Evolutionary conservation across 805 yeast species (phyloP).

Genomic region (Hemisphaericaspora nanyangensis): DNA sequence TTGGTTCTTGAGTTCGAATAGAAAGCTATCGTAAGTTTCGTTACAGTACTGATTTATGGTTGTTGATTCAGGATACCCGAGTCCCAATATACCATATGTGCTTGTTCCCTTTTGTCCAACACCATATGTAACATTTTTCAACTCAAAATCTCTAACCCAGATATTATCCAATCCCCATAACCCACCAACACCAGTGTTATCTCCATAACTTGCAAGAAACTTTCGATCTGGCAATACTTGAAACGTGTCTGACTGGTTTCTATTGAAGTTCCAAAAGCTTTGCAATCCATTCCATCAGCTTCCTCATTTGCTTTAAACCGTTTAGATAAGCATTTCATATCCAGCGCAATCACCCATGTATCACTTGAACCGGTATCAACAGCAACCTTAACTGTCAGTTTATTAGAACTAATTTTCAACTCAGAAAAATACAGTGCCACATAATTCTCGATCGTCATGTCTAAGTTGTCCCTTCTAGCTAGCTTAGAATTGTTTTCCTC

Average conservation of each 20-base stretch:
- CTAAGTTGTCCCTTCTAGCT: no score
- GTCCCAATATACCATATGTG: background rate
- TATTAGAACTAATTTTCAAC: conserved; percentile 25
- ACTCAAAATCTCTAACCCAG: background rate
- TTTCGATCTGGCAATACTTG: no score
- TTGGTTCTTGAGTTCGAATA: conserved; percentile 25
- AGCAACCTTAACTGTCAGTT: conserved; percentile 24
- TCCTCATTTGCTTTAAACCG: no score
- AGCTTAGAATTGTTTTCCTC: no score
- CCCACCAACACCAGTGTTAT: background rate
- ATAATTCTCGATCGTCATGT: no score
- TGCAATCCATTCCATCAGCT: no score
- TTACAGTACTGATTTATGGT: no score
- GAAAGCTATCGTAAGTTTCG: conserved; percentile 35
- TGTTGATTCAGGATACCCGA: background rate
- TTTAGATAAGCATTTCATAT: conserved; percentile 8
- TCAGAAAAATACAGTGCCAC: no score
- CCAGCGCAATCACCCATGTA: conserved; percentile 16
- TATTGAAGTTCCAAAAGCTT: conserved; percentile 40
- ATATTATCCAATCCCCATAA: background rate
- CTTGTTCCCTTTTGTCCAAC: background rate
- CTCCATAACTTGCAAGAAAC: no score
- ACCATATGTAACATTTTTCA: background rate
- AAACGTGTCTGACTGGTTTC: conserved; percentile 28
- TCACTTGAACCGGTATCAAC: conserved; percentile 26